Conservation (phyloP, 2,329 filamentous ascomycete genomes). For the Aspergillus intermedius region DNA sequence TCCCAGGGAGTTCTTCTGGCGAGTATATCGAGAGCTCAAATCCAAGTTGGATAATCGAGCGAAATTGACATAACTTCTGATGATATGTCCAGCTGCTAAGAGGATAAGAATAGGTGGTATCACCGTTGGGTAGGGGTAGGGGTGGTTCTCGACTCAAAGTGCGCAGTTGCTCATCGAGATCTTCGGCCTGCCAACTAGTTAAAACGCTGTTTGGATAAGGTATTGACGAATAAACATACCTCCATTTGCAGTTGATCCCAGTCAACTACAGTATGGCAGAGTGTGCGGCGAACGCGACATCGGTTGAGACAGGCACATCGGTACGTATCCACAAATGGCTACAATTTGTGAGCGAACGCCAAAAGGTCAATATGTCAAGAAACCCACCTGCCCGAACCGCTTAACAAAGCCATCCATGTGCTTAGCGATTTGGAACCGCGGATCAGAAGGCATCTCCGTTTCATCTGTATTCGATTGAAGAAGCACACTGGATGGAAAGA, state of each 20-base stretch:
- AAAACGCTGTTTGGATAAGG: conserved; percentile 1
- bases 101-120: conserved; percentile 60
- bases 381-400: conserved; percentile 43
- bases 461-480: conserved; percentile 69
- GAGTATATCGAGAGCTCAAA: conserved; percentile 92
- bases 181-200: conserved; percentile 47
- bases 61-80: conserved; percentile 83
- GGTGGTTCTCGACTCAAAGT: conserved; percentile 56
- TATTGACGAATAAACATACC: conserved; percentile 34
- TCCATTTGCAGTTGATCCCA: conserved; percentile 81
- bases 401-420: conserved; percentile 65
- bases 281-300: conserved; percentile 79
- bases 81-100: conserved; percentile 85
- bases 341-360: conserved; percentile 24
- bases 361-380: neutral
- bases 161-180: conserved; percentile 64
- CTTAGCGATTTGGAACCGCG: conserved; percentile 64
- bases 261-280: conserved; percentile 74
- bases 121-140: conserved; percentile 46
- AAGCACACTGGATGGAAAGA: conserved; percentile 64
- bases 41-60: conserved; percentile 80
- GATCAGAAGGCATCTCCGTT: conserved; percentile 66
- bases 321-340: conserved; percentile 77
- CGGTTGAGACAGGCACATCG: conserved; percentile 83
- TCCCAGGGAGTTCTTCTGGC: conserved; percentile 71